Conservation (phyloP, 2,329 filamentous ascomycete species). For the Didymella keratinophila region DNA sequence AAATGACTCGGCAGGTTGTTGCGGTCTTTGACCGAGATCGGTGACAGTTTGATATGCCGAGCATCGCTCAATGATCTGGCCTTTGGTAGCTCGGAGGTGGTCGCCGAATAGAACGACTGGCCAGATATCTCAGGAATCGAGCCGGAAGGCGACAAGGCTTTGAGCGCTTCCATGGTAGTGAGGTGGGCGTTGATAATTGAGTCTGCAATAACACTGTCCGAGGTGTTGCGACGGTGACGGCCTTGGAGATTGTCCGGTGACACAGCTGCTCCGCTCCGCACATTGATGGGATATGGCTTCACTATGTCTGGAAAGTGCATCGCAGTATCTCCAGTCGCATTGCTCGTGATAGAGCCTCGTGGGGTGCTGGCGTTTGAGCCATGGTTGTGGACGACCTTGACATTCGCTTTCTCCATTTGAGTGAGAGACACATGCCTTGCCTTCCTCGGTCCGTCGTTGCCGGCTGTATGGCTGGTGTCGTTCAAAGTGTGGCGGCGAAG, state of each 20-base stretch:
- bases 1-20: constrained; percentile 37
- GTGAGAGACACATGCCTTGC: constrained; percentile 37
- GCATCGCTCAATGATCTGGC: constrained; percentile 27
- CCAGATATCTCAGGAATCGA: constrained; percentile 19
- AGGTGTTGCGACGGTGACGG: constrained; percentile 33
- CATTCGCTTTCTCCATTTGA: constrained; percentile 31
- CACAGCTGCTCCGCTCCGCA: not conserved
- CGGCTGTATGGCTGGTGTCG: not conserved
- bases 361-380: constrained; percentile 31
- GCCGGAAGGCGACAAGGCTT: constrained; percentile 29
- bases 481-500: constrained; percentile 7
- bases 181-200: constrained; percentile 43
- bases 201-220: constrained; percentile 37
- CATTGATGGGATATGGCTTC: constrained; percentile 18
- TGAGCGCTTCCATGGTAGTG: constrained; percentile 40
- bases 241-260: constrained; percentile 9
- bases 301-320: constrained; percentile 14
- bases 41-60: constrained; percentile 30
- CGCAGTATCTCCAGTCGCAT: constrained; percentile 11
- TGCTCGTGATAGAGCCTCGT: constrained; percentile 28
- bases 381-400: constrained; percentile 34
- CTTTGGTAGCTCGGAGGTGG: constrained; percentile 19
- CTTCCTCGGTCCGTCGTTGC: constrained; percentile 19
- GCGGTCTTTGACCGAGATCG: constrained; percentile 23
- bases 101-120: constrained; percentile 19